Evolutionary conservation across 2,329 filamentous ascomycete genomes (phyloP), one percentile per base, ranked within the genome.

Genomic region (Daldinia eschscholtzii): DNA sequence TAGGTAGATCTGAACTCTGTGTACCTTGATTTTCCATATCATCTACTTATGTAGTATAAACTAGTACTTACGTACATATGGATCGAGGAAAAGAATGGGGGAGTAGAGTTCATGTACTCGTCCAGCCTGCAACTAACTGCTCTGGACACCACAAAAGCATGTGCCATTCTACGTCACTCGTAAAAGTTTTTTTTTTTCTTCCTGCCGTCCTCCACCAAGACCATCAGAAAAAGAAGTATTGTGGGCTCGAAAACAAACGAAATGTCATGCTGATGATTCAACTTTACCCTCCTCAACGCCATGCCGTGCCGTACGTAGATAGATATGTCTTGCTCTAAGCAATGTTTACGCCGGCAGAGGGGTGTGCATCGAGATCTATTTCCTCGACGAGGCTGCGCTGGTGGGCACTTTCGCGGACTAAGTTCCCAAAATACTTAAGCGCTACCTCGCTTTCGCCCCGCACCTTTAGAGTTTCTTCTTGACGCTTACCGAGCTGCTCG

Each of bases 381-480:
- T 79, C 82, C 65, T 84, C 81, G 26, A 89, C 84, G 48, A 80
- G 79, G 50, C 77, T 78, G 37, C 86, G 83, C 74, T 90, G 84
- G 64, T 83, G 80, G 20, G 83, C 83, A 68, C 86, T 89, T 73
- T 90, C 86, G 67, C 92, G 87, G 59, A 96, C 89, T 18, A 99
- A 86, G 76, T 97, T 96, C 59, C 88, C 84, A 80, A 99, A 99
- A 83, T 97, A 98, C 80, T 95, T 97, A 72, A 89, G 85, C 6
- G 96, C 96, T 35, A 93, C 90, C 77, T 97, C 92, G 77, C 93
- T 96, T 81, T 98, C 95, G 37, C 84, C 85, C 80, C 91, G 91
- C 68, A 93, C 87, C 83, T 96, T 97, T 77, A 88, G 85, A 7
- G 93, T 96, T 78, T 97, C 92, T 73, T 96, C 92, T 73, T 92